phyloP scores from a whole-genome alignment of 768 basidiomycete species.

The Artomyces pyxidatus region DNA sequence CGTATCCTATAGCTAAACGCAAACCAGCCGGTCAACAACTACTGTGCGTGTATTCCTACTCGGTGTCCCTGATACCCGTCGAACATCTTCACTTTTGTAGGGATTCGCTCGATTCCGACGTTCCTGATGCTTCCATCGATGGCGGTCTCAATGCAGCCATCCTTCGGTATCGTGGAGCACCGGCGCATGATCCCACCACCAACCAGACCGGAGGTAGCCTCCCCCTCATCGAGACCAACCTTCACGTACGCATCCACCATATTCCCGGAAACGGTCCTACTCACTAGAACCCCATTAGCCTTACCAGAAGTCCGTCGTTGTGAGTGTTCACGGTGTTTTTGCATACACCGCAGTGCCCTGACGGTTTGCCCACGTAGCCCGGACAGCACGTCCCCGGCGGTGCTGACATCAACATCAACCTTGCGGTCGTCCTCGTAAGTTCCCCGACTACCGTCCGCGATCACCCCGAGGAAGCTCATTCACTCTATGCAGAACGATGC shows the following conservation, averaged over 20 bases:
- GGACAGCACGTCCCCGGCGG: conserved; percentile 2
- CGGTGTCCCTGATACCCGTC: background rate
- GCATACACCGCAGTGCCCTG: background rate
- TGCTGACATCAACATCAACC: conserved; percentile 5
- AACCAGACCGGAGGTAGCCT: background rate
- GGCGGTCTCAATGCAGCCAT: conserved; percentile 28
- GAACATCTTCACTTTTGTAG: background rate
- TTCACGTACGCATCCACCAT: background rate
- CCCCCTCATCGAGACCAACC: background rate
- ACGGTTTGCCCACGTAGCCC: background rate
- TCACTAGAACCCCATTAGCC: background rate
- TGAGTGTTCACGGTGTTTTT: background rate
- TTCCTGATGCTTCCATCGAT: background rate
- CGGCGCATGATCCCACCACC: conserved; percentile 28
- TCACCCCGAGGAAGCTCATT: background rate
- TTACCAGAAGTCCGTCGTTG: background rate
- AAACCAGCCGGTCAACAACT: conserved; percentile 30
- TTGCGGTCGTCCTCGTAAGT: background rate
- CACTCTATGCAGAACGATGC: background rate
- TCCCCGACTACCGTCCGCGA: background rate
- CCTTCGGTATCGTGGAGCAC: conserved; percentile 31
- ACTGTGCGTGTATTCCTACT: conserved; percentile 21
- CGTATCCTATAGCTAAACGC: conserved; percentile 20
- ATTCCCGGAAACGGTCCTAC: background rate
- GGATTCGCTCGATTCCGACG: conserved; percentile 2